Conservation (phyloP, 2,329 filamentous ascomycete genomes). For the Aspergillus neotritici region DNA sequence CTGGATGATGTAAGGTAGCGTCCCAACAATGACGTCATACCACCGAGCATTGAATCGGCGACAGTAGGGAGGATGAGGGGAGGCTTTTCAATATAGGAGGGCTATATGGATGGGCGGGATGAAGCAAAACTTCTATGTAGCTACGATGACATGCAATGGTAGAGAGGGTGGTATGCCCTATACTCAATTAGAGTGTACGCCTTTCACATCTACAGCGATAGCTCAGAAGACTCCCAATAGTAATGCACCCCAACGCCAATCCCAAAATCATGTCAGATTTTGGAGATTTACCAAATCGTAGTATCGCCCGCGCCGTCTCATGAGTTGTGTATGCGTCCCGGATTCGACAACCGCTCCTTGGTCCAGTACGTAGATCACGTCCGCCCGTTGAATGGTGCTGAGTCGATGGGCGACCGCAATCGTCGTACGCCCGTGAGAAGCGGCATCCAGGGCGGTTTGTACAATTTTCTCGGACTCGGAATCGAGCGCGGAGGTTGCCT, state of each 20-base stretch:
- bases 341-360: constrained; percentile 74
- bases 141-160: no score
- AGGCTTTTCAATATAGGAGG: no score
- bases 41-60: no score
- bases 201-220: no score
- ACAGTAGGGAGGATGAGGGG: no score
- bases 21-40: no score
- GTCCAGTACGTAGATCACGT: constrained; percentile 89
- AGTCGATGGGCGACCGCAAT: constrained; percentile 87
- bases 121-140: no score
- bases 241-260: not conserved
- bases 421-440: constrained; percentile 74
- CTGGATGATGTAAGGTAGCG: no score
- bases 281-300: constrained; percentile 71
- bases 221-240: no score
- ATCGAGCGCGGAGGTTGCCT: constrained; percentile 43
- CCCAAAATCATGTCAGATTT: constrained; percentile 50
- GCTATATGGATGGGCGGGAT: no score
- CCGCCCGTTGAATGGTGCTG: constrained; percentile 84
- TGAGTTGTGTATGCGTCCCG: constrained; percentile 68
- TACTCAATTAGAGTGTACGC: no score
- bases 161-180: no score
- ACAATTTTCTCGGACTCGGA: constrained; percentile 43
- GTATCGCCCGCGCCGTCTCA: constrained; percentile 62
- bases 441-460: constrained; percentile 69